Base-by-base conservation (phyloP, 2,329 filamentous ascomycete genomes). In the Exophiala calicioides region DNA sequence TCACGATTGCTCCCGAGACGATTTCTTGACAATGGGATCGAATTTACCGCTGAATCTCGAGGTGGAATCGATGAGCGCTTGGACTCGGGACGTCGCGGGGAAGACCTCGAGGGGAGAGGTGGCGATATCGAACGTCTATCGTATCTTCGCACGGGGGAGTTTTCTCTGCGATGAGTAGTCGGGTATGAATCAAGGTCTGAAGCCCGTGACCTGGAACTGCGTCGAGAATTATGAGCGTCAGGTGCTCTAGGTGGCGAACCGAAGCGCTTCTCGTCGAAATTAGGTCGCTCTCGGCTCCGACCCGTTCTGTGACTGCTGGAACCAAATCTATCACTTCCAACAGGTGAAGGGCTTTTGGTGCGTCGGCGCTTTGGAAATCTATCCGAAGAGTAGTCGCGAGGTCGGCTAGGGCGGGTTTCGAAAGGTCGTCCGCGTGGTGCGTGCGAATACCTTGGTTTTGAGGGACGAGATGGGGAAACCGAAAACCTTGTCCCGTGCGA, bases 221-320 rank as follows among this genome's bases (percentile, higher is more conserved):
- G 53, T 21, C 61, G 64, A 36, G 63, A 65, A 42, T 62, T 60
- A 48, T 61, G 58, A 46, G 65, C 60, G 33, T 64, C 62, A 32
- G 55, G 56, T 47, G 62, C 62, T 35, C 65, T 65, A 21, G 60
- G 62, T 29, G 60, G 58, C 29, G 64, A 64, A 44, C 51, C 39
- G 38, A 50, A 50, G 26, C 61, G 62, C 29, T 66, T 64, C 34
- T 69, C 63, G 45, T 62, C 61, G 49, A 63, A 64, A 48, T 61
- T 63, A 33, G 62, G 56, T 37, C 60, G 62, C 35, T 68, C 66
- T 44, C 68, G 64, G 55, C 66, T 66, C 41, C 65, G 67, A 55
- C 63, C 66, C 50, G 65, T 61, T 47, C 62, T 60, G 27, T 61
- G 58, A 27, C 63, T 64, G 30, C 60, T 47, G 7, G 37, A 35